These are phyloP conservation scores for Neurospora pannonica DNA, from an alignment of 495 filamentous ascomycete species.

Conservation along the genomic window DNA sequence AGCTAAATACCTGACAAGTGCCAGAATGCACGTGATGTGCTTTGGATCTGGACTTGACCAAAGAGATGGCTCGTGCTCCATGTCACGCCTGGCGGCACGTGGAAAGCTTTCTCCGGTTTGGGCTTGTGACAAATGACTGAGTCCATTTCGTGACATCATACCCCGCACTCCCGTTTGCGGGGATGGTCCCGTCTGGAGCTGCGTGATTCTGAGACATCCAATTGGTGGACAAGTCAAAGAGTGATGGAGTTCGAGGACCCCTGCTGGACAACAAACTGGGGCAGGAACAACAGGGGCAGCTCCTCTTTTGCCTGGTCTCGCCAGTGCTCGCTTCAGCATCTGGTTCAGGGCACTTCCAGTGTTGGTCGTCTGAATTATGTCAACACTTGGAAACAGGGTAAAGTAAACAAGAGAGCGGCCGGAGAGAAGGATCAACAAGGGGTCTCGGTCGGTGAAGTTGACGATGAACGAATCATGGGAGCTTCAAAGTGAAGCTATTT, in stretches of 20 bases:
- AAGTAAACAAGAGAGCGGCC: background rate
- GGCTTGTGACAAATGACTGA: background rate
- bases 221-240: background rate
- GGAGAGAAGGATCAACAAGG: background rate
- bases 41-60: too few species aligned
- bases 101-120: background rate
- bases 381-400: background rate
- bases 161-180: background rate
- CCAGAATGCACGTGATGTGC: background rate
- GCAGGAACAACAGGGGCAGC: background rate
- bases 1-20: background rate
- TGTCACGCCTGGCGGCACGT: background rate
- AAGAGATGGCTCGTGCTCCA: background rate
- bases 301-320: background rate
- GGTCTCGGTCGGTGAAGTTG: background rate
- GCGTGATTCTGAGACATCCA: background rate
- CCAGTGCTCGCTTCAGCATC: background rate
- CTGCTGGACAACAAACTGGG: background rate
- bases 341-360: background rate
- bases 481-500: background rate
- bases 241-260: background rate
- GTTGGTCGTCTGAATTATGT: background rate
- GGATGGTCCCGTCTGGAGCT: background rate
- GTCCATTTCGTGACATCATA: background rate
- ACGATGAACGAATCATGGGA: background rate